Conservation (phyloP, 768 basidiomycete species). For the Leucocoprinus sp. region DNA sequence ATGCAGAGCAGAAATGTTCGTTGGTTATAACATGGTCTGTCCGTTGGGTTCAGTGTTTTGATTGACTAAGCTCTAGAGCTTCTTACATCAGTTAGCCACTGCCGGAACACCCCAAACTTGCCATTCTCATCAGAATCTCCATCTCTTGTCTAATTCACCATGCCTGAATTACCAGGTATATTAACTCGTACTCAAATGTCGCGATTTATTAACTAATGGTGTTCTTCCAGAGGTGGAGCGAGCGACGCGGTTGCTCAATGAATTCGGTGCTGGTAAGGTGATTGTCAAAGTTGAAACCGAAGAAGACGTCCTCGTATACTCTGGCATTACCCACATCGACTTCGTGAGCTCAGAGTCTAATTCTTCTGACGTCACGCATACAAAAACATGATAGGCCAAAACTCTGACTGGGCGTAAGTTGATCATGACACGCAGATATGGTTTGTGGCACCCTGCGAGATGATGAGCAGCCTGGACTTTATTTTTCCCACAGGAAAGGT, state of each 20-base stretch:
- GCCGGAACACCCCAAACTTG: too few relatives aligned
- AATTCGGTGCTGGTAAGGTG: conserved; percentile 41
- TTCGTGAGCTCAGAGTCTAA: conserved; percentile 49
- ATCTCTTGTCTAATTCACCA: conserved; percentile 12
- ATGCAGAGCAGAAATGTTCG: too few relatives aligned
- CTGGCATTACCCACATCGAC: conserved; percentile 42
- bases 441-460: conserved; percentile 20
- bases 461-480: background rate
- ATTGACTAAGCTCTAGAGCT: too few relatives aligned
- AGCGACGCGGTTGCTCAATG: conserved; percentile 47
- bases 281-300: conserved; percentile 49
- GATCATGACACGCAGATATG: conserved; percentile 43
- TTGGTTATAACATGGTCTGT: too few relatives aligned
- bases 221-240: conserved; percentile 54
- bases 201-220: background rate
- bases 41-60: too few relatives aligned
- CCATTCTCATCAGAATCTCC: background rate
- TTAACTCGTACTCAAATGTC: background rate
- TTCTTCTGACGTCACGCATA: background rate
- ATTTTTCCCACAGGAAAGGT: conserved; percentile 37
- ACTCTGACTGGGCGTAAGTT: conserved; percentile 45
- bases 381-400: conserved; percentile 32
- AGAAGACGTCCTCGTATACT: conserved; percentile 58
- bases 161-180: conserved; percentile 52
- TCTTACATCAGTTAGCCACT: too few relatives aligned